phyloP scores from a whole-genome alignment of 495 filamentous ascomycete species.

The Aspergillus indologenus region DNA sequence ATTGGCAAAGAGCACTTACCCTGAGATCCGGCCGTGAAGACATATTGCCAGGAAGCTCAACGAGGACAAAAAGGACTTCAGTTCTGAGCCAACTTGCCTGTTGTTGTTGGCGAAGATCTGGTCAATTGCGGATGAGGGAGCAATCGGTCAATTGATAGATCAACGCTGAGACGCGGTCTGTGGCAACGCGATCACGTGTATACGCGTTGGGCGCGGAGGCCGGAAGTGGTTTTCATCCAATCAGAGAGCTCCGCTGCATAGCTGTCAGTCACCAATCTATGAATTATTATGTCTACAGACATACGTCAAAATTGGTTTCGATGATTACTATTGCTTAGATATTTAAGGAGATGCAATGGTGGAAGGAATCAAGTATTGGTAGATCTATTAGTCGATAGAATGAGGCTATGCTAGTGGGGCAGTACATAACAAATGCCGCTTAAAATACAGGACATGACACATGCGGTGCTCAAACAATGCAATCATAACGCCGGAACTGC shows the following conservation, averaged over 20 bases:
- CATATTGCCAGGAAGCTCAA: slow-evolving; percentile 53
- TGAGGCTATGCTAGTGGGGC: slow-evolving; percentile 21
- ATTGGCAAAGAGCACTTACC: no score
- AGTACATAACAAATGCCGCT: slow-evolving; percentile 33
- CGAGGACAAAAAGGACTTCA: slow-evolving; percentile 9
- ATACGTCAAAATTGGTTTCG: no score
- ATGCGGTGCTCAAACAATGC: slow-evolving; percentile 9
- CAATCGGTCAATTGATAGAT: slow-evolving; percentile 7
- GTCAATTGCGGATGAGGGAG: slow-evolving; percentile 7
- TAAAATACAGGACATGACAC: slow-evolving; percentile 15
- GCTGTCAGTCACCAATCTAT: no score
- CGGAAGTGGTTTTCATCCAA: slow-evolving; percentile 26
- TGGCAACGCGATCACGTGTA: slow-evolving; percentile 37
- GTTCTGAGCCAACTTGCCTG: not conserved
- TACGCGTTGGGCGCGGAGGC: slow-evolving; percentile 38
- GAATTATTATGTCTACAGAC: no score
- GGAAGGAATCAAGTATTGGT: not conserved
- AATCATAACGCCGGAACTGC: slow-evolving; percentile 25
- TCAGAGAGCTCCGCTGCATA: slow-evolving; percentile 4
- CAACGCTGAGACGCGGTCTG: slow-evolving; percentile 25
- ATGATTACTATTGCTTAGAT: no score
- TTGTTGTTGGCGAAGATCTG: slow-evolving; percentile 13
- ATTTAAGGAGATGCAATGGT: not conserved
- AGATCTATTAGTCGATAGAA: not conserved
- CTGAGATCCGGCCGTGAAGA: slow-evolving; percentile 89